These are phyloP conservation scores for Colletotrichum plurivorum DNA, from an alignment of 2,329 filamentous ascomycete species.

Conservation along the genomic window DNA sequence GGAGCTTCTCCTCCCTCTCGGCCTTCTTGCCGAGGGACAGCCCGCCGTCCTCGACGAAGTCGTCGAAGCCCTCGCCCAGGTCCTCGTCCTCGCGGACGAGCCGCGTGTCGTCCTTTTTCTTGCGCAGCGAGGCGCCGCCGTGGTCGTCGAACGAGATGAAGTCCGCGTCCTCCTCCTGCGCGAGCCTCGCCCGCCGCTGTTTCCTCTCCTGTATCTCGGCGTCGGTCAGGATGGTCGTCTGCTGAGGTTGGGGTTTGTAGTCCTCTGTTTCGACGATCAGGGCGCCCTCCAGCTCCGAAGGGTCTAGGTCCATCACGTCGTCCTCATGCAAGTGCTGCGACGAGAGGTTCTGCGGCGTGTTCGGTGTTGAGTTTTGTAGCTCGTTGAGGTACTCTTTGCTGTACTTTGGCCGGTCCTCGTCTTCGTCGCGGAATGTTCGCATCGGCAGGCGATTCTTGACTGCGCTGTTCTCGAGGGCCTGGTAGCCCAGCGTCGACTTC, in stretches of 20 bases:
- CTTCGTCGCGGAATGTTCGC: conserved; percentile 66
- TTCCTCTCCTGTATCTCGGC: conserved; percentile 40
- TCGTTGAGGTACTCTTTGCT: conserved; percentile 90
- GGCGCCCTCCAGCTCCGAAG: conserved; percentile 74
- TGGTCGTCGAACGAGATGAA: conserved; percentile 76
- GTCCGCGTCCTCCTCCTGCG: conserved; percentile 70
- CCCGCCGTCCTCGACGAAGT: conserved; percentile 88
- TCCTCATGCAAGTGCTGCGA: conserved; percentile 60
- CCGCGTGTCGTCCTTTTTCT: conserved; percentile 73
- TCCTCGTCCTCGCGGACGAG: conserved; percentile 91
- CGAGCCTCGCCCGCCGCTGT: conserved; percentile 85
- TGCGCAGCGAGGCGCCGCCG: conserved; percentile 53
- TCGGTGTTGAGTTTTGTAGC: conserved; percentile 87
- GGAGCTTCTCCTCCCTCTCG: conserved; percentile 77
- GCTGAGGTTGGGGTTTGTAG: conserved; percentile 50
- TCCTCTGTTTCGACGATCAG: conserved; percentile 71
- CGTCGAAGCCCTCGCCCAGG: conserved; percentile 92
- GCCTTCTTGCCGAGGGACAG: conserved; percentile 85
- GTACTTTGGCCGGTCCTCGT: conserved; percentile 83
- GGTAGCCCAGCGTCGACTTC: conserved; percentile 72
- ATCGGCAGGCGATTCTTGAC: conserved; percentile 71
- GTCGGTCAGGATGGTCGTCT: conserved; percentile 57
- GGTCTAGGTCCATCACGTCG: conserved; percentile 69
- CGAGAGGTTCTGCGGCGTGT: conserved; percentile 78
- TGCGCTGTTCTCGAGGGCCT: conserved; percentile 77